These are phyloP conservation scores for Bondarzewia mesenterica DNA, from an alignment of 1,284 basidiomycete species.

Conservation along the genomic window DNA sequence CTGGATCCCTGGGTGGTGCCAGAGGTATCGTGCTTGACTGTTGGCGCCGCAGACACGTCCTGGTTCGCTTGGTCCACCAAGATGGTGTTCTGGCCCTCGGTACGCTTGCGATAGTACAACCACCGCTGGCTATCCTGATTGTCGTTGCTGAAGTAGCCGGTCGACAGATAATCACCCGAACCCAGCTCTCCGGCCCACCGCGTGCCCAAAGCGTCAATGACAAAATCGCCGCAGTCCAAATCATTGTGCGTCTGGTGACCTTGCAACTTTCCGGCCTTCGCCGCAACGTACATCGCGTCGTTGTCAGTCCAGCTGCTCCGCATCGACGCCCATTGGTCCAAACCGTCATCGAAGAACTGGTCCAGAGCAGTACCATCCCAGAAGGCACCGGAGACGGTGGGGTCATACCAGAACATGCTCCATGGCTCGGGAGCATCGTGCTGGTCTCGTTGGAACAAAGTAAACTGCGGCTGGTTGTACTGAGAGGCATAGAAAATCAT, in stretches of 20 bases:
- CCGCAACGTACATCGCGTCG: conserved; percentile 76
- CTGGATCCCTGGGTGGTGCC: conserved; percentile 75
- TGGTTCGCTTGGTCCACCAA: conserved; percentile 78
- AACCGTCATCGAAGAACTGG: conserved; percentile 63
- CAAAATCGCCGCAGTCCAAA: conserved; percentile 90
- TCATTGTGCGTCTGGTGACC: conserved; percentile 92
- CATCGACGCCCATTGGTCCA: conserved; percentile 86
- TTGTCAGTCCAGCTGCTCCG: conserved; percentile 89
- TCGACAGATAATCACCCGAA: conserved; percentile 74
- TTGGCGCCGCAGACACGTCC: conserved; percentile 66
- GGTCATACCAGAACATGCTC: conserved; percentile 98
- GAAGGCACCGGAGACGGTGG: conserved; percentile 77
- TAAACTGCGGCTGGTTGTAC: conserved; percentile 66
- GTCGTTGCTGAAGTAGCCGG: conserved; percentile 67
- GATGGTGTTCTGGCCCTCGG: conserved; percentile 96
- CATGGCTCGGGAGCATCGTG: conserved; percentile 83
- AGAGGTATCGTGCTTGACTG: conserved; percentile 46
- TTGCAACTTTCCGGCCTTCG: conserved; percentile 77
- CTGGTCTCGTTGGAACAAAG: conserved; percentile 91
- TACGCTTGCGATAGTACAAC: conserved; percentile 93
- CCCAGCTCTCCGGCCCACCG: conserved; percentile 97
- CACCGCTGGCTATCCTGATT: conserved; percentile 66
- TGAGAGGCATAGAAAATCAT: conserved; percentile 67
- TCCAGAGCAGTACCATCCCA: conserved; percentile 86
- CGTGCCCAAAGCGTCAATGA: conserved; percentile 89